Evolutionary conservation across 306 rosid species (phyloP).

Genomic region (Nissolia schottii): DNA sequence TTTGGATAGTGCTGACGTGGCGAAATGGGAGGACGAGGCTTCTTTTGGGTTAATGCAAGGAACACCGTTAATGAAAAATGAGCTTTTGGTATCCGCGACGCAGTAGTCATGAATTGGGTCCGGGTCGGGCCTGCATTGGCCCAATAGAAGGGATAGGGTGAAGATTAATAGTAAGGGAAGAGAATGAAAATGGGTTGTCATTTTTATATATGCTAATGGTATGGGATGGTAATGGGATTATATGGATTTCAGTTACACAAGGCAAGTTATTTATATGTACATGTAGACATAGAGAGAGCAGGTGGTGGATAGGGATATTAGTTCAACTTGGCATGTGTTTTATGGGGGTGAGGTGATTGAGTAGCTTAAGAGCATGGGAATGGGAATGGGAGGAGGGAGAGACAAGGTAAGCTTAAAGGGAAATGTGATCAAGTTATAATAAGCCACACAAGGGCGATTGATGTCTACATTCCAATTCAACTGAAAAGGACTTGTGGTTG

Average conservation of each 20-base stretch:
- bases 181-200: constrained; percentile 29
- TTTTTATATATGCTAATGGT: constrained; percentile 8
- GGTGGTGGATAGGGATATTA: constrained; percentile 27
- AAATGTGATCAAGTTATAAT: constrained; percentile 6
- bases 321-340: neutral
- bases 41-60: constrained; percentile 65
- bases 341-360: constrained; percentile 48
- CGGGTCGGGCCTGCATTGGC: constrained; percentile 43
- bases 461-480: constrained; percentile 21
- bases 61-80: constrained; percentile 40
- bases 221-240: neutral
- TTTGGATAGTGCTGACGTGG: constrained; percentile 50
- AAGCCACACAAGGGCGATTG: constrained; percentile 29
- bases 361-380: constrained; percentile 64
- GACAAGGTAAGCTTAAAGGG: constrained; percentile 47
- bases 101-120: constrained; percentile 75
- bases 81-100: constrained; percentile 41
- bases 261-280: constrained; percentile 9
- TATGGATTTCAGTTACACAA: neutral
- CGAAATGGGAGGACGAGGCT: constrained; percentile 43
- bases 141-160: constrained; percentile 19
- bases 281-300: neutral
- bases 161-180: constrained; percentile 24
- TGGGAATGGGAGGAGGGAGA: constrained; percentile 42
- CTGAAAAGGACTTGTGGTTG: constrained; percentile 14